Evolutionary conservation across 495 filamentous ascomycete species (phyloP), one percentile per base, ranked within the genome.

Genomic region (Penicillium lagena): DNA sequence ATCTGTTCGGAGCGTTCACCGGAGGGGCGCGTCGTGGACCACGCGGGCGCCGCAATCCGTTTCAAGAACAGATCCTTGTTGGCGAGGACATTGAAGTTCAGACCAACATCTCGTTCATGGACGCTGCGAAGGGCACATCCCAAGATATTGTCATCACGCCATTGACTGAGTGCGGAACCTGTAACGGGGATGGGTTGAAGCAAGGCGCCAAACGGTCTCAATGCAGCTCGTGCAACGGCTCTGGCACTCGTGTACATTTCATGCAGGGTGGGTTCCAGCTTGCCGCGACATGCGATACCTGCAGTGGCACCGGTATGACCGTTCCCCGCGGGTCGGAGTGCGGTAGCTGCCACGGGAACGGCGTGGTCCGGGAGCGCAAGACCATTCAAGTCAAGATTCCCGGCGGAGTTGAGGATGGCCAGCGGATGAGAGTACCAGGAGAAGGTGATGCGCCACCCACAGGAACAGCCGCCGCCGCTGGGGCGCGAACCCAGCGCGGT

Each of bases 71-170:
- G 59, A 76, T 91, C 27, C 51, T 91, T 47, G 81, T 95, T 27
- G 93, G 93, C 35, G 87, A 96, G 39, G 85, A 93, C 64, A 95
- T 98, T 54, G 89, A 96, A 60, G 87, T 96, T 17, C 89, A 95
- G 66, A 83, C 85, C 39, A 89, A 77, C 55, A 86, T 98, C 49
- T 87, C 86, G 1, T 98, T 98, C 63, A 89, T 90, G 85, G 94
- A 98, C 50, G 89, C 93, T 6, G 93, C 93, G 12, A 95, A 90
- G 67, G 93, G 93, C 9, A 80, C 80, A 15, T 78, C 63, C 40
- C 87, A 91, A 63, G 80, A 86, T 14, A 87, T 98, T 33, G 74
- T 66, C 46, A 85, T 94, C 49, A 82, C 81, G 7, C 90, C 93
- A 9, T 60, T 93, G 45, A 75, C 80, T 6, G 71, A 82, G 47